phyloP scores from a whole-genome alignment of 169 alveolate species.

The Sarcocystis neurona region DNA sequence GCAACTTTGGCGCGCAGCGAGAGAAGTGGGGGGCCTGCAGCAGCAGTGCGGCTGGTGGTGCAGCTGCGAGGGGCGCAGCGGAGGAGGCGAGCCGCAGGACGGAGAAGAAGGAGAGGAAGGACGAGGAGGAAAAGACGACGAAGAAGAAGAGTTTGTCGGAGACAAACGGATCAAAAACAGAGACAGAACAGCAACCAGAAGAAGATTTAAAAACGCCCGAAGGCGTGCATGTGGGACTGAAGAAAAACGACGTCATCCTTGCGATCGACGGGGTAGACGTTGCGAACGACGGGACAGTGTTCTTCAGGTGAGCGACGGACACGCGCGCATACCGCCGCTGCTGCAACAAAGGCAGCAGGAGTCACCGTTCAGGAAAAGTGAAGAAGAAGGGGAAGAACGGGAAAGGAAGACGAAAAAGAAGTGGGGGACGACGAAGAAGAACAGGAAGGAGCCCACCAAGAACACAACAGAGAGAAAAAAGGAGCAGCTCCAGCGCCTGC shows the following conservation, averaged over 20 bases:
- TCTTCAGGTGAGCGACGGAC: constrained; percentile 71
- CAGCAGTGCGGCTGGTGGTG: background rate
- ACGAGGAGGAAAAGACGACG: background rate
- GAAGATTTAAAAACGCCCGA: background rate
- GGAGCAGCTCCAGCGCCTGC: too few relatives aligned
- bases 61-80: background rate
- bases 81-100: background rate
- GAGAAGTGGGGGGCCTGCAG: background rate
- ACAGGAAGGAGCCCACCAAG: too few relatives aligned
- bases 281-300: constrained; percentile 84
- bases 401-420: too few relatives aligned
- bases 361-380: too few relatives aligned
- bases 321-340: background rate
- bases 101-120: background rate
- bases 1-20: background rate
- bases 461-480: too few relatives aligned
- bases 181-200: too few relatives aligned
- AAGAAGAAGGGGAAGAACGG: too few relatives aligned
- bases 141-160: background rate
- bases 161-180: background rate
- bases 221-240: constrained; percentile 51
- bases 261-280: constrained; percentile 78
- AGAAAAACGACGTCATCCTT: constrained; percentile 75
- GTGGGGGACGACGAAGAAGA: too few relatives aligned
- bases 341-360: background rate